These are phyloP conservation scores for Cyberlindnera amylophila DNA, from an alignment of 805 yeast species.

Conservation along the genomic window DNA sequence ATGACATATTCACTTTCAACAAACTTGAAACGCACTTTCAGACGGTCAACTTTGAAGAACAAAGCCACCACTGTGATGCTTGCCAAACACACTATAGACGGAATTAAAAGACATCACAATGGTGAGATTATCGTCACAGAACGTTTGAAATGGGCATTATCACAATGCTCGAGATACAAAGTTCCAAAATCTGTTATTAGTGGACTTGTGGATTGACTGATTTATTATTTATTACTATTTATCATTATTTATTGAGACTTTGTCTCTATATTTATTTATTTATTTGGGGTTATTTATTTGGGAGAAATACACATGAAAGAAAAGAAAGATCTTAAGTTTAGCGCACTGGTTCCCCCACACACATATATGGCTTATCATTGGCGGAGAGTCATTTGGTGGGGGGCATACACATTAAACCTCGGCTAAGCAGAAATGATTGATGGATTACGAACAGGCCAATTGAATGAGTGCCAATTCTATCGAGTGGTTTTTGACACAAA, in stretches of 20 bases:
- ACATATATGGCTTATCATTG: too few relatives aligned
- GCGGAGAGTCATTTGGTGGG: too few relatives aligned
- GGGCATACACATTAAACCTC: too few relatives aligned
- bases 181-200: slow-evolving; percentile 11
- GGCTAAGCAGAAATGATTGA: too few relatives aligned
- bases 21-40: slow-evolving; percentile 3
- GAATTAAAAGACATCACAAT: slow-evolving; percentile 5
- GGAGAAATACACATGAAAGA: too few relatives aligned
- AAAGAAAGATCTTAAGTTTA: too few relatives aligned
- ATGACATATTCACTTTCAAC: slow-evolving; percentile 6
- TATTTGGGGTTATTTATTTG: too few relatives aligned
- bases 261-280: neutral
- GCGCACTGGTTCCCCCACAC: too few relatives aligned
- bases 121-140: slow-evolving; percentile 9
- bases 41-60: slow-evolving; percentile 2
- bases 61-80: slow-evolving; percentile 5
- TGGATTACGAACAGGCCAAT: too few relatives aligned
- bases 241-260: neutral
- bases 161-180: slow-evolving; percentile 9
- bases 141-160: slow-evolving; percentile 13
- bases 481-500: too few relatives aligned
- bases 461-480: too few relatives aligned
- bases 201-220: slow-evolving; percentile 6
- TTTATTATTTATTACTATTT: slow-evolving; percentile 2
- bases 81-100: slow-evolving; percentile 8